Base-by-base conservation (phyloP, 2,329 filamentous ascomycete genomes). In the Phyllosticta capitalensis region DNA sequence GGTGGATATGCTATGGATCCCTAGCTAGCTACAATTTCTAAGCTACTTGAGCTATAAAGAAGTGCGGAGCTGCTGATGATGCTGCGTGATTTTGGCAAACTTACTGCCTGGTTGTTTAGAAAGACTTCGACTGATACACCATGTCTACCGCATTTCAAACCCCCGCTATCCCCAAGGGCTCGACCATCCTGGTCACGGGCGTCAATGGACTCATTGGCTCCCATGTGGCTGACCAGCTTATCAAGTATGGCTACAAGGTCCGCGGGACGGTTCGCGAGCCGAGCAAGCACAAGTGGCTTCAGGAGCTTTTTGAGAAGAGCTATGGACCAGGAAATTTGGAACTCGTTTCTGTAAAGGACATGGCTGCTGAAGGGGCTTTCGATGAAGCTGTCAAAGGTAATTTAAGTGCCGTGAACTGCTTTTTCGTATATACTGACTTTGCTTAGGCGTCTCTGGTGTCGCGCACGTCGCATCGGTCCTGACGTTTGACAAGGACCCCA, bases 381-480 rank as follows among this genome's bases (percentile, higher is more conserved):
- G 65, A 68, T 12, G 63, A 67, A 14, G 63, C 63, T 1, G 64
- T 70, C 3, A 61, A 70, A 64, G 68, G 68, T 45, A 58, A 49
- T 24, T 21, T 19, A 38, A 33, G 30, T n/a, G n/a, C n/a, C 14
- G 22, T 53, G 54, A 12, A 60, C 2, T n/a, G 12, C 3, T 20
- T 38, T 30, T 21, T 30, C 49, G 14, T 9, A 9, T 1, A 12
- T 48, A n/a, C 58, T 57, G 6, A 60, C n/a, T 22, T n/a, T 26
- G 9, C 56, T 1, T 21, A 73, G 73, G 73, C n/a, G 70, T 72
- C 20, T 67, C 69, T 1, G 76, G 75, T 3, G 70, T 81, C 54
- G 69, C 75, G 17, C 79, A 81, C 61, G 69, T 78, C 9, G 79
- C 79, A 0, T 72, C 74, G 17, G 70, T 75, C 19, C 61, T 77